These are phyloP conservation scores for Cairneyella variabilis DNA, from an alignment of 495 filamentous ascomycete genomes.

Conservation along the genomic window DNA sequence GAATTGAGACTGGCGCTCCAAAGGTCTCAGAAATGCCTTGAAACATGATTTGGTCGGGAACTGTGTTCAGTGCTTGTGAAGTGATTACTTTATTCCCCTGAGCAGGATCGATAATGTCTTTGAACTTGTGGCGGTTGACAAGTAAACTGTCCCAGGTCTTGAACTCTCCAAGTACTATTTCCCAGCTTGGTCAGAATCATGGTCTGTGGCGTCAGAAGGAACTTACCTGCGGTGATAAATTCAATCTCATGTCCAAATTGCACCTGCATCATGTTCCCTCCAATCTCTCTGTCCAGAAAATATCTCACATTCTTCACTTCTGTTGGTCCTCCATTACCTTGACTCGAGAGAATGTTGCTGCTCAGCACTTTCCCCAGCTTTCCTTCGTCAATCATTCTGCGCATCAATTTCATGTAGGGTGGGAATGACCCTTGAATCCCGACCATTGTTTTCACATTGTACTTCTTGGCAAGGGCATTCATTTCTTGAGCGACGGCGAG, in stretches of 20 bases:
- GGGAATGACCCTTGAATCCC: constrained; percentile 45
- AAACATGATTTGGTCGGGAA: constrained; percentile 31
- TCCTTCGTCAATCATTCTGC: constrained; percentile 39
- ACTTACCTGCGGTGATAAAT: constrained; percentile 25
- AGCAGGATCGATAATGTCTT: constrained; percentile 25
- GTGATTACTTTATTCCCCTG: constrained; percentile 39
- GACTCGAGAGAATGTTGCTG: constrained; percentile 34
- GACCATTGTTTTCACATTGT: constrained; percentile 41
- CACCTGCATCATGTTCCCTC: constrained; percentile 48
- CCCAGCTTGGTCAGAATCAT: not conserved
- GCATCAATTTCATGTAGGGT: too few relatives aligned
- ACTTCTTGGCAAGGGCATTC: constrained; percentile 30
- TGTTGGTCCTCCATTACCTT: constrained; percentile 27
- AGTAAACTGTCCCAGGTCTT: constrained; percentile 15
- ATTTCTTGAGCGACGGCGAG: constrained; percentile 36
- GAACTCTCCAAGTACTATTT: constrained; percentile 5
- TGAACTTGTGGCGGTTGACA: constrained; percentile 26
- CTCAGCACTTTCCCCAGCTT: constrained; percentile 50
- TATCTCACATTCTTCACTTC: constrained; percentile 36
- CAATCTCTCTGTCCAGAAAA: constrained; percentile 39
- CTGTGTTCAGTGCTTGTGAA: constrained; percentile 39
- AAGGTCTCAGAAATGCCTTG: constrained; percentile 5
- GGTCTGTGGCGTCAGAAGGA: not conserved
- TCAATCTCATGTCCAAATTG: constrained; percentile 39
- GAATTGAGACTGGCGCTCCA: constrained; percentile 36